Evolutionary conservation across 176 grass and related monocot genomes (phyloP), one percentile per base, ranked within the genome.

Genomic region (Cenchrus americanus): DNA sequence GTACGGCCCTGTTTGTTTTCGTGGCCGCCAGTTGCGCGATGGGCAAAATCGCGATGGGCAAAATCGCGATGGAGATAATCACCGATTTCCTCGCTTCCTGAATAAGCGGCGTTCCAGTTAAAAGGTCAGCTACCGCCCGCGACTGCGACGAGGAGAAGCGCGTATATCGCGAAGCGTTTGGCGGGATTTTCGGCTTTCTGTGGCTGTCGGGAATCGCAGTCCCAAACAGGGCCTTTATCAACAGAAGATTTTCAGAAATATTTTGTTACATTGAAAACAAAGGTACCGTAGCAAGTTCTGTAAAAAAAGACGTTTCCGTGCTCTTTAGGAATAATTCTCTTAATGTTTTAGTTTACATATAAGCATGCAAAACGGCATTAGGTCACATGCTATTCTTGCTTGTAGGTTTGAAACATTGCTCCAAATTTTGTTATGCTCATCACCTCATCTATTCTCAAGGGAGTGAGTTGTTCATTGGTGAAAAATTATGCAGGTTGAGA

Each of bases 371-470:
- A 74, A 86, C 60, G 75, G 32, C 66, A 87, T 52, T 54, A 57
- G 48, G 68, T 52, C 70, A 73, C 22, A 4, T 89, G 6, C 41
- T 80, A 82, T 82, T 78, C 77, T 70, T 90, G 27, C 21, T n/a
- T 94, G 6, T 78, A 98, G 96, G 93, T 69, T 85, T 95, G 80
- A 95, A 95, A 85, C 85, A 90, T 98, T 87, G 42, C 84, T 70
- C 96, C 96, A 82, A 82, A 69, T 52, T 73, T 14, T 71, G 65
- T 76, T 76, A 49, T 0, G 10, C 14, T 61, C 23, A 21, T 79
- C 37, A 43, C 8, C 85, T 75, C 59, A 79, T 90, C 13, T 84
- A 34, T 66, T 62, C 62, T 88, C 43, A 68, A 77, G 32, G 57
- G 22, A 85, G 42, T 71, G 44, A 62, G 17, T 80, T 80, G 40